Evolutionary conservation across 257 asterid genomes (phyloP).

Genomic region (Fraxinus excelsior): DNA sequence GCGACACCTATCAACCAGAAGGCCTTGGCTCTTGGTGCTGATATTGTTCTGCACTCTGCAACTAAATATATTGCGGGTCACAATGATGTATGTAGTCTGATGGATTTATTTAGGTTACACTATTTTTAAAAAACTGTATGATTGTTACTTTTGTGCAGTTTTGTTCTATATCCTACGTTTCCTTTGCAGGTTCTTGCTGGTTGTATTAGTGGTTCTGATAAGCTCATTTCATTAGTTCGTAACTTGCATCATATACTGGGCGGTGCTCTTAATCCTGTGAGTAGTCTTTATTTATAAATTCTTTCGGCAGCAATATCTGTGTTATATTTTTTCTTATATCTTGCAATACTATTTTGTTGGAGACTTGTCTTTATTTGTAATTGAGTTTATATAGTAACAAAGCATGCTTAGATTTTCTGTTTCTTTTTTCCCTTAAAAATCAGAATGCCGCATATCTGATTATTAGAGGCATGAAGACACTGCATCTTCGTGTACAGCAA

Average conservation of each 20-base stretch:
- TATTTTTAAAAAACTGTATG: background rate
- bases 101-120: background rate
- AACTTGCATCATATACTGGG: slow-evolving; percentile 88
- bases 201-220: slow-evolving; percentile 82
- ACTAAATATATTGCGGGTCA: slow-evolving; percentile 90
- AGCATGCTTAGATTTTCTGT: slow-evolving; percentile 4
- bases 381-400: slow-evolving; percentile 8
- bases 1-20: slow-evolving; percentile 96
- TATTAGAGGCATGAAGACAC: slow-evolving; percentile 98
- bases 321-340: background rate
- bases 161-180: slow-evolving; percentile 14
- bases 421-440: background rate
- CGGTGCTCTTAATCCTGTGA: slow-evolving; percentile 89
- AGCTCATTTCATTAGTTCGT: slow-evolving; percentile 65
- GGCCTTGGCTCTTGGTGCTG: slow-evolving; percentile 93
- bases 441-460: slow-evolving; percentile 91
- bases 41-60: slow-evolving; percentile 83
- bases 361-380: slow-evolving; percentile 2
- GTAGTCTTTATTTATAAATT: slow-evolving; percentile 39
- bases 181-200: slow-evolving; percentile 80
- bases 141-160: slow-evolving; percentile 6
- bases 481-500: slow-evolving; percentile 96
- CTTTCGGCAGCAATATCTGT: too few relatives aligned
- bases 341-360: background rate
- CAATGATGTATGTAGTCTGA: slow-evolving; percentile 66